Conservation (phyloP, 768 basidiomycete genomes). For the Leccinum boreale region DNA sequence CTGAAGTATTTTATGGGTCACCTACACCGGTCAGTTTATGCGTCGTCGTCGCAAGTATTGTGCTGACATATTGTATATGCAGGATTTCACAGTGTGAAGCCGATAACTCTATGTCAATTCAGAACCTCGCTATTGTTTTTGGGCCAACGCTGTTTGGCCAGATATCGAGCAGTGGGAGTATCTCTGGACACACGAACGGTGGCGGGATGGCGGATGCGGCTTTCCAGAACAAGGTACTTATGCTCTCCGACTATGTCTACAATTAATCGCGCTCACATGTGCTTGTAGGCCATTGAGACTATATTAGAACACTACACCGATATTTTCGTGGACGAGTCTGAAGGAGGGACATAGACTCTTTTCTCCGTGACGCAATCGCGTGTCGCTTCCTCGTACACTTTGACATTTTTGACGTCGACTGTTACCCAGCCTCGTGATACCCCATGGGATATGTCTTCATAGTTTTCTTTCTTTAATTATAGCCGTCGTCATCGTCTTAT, state of each 20-base stretch:
- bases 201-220: conserved; percentile 67
- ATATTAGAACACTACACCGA: conserved; percentile 92
- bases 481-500: background rate
- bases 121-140: conserved; percentile 94
- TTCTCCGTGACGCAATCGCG: background rate
- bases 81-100: conserved; percentile 75
- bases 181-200: conserved; percentile 45
- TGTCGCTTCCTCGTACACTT: background rate
- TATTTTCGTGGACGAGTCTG: conserved; percentile 92
- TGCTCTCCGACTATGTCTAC: background rate
- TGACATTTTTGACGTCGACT: conserved; percentile 7
- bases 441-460: conserved; percentile 12
- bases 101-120: conserved; percentile 88
- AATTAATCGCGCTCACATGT: conserved; percentile 7
- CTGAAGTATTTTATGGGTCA: conserved; percentile 95
- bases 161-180: conserved; percentile 42
- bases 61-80: conserved; percentile 12
- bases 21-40: conserved; percentile 66
- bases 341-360: conserved; percentile 33
- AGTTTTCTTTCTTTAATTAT: conserved; percentile 13
- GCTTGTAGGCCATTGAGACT: conserved; percentile 81
- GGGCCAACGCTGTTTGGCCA: conserved; percentile 96
- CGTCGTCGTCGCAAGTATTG: background rate
- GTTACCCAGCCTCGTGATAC: conserved; percentile 29
- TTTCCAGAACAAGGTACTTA: conserved; percentile 64